phyloP scores from a whole-genome alignment of 2,329 filamentous ascomycete species.

The Sordariomycetes sp. region DNA sequence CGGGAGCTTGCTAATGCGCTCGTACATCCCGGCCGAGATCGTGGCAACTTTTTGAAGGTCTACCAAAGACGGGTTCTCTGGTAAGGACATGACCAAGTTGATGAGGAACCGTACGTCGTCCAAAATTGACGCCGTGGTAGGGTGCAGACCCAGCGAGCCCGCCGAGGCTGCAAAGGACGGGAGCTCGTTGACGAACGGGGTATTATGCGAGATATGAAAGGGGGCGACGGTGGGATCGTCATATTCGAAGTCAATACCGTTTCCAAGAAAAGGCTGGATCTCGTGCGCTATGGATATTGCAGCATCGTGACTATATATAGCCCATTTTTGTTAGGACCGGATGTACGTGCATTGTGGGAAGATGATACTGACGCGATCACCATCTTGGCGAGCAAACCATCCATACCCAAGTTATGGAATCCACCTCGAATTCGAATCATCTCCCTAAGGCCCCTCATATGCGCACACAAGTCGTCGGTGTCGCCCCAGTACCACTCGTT shows the following conservation, averaged over 20 bases:
- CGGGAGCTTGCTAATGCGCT: slow-evolving; percentile 21
- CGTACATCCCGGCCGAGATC: slow-evolving; percentile 24
- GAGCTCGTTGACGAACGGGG: slow-evolving; percentile 29
- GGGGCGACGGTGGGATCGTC: slow-evolving; percentile 21
- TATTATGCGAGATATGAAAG: slow-evolving; percentile 29
- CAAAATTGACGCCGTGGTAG: slow-evolving; percentile 31
- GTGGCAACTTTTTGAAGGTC: slow-evolving; percentile 23
- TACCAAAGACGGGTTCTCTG: slow-evolving; percentile 16
- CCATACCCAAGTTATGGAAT: slow-evolving; percentile 27
- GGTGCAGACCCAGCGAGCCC: slow-evolving; percentile 27
- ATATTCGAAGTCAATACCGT: slow-evolving; percentile 24
- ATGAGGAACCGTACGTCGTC: slow-evolving; percentile 36
- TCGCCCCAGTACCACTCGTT: slow-evolving; percentile 43
- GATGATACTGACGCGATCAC: slow-evolving; percentile 29
- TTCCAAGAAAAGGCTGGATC: slow-evolving; percentile 23
- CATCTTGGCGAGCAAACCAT: slow-evolving; percentile 32
- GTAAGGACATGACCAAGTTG: slow-evolving; percentile 25
- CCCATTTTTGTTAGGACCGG: not conserved
- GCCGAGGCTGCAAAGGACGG: slow-evolving; percentile 26
- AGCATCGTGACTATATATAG: slow-evolving; percentile 27
- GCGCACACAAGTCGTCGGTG: slow-evolving; percentile 26
- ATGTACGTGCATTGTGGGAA: not conserved
- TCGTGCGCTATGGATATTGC: slow-evolving; percentile 35
- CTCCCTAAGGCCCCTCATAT: slow-evolving; percentile 30
- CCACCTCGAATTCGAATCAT: slow-evolving; percentile 35